A percentile compares a stretch with the other conserved stretches of the same genome.
phyloP scores from a whole-genome alignment of 805 yeast genomes.

The Komagataella phaffii region DNA sequence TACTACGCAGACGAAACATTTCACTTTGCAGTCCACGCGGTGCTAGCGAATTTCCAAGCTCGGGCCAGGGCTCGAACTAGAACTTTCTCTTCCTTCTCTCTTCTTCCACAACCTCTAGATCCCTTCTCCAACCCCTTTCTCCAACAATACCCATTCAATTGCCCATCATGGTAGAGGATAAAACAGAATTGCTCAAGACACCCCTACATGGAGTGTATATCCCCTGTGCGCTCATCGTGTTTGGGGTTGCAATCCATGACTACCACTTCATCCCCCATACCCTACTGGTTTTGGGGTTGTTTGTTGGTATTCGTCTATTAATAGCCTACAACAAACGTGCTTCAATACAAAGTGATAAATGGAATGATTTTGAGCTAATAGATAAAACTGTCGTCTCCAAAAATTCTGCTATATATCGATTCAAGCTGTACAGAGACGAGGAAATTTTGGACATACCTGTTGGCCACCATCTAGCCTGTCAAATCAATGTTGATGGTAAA shows the following conservation, averaged over 20 bases:
- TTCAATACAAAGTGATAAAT: slow-evolving; percentile 35
- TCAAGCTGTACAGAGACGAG: slow-evolving; percentile 44
- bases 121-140: background rate
- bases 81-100: background rate
- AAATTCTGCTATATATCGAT: slow-evolving; percentile 63
- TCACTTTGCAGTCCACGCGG: background rate
- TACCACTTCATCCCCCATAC: slow-evolving; percentile 34
- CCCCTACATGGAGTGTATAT: slow-evolving; percentile 70
- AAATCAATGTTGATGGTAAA: slow-evolving; percentile 29
- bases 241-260: slow-evolving; percentile 46
- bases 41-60: background rate
- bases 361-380: slow-evolving; percentile 54
- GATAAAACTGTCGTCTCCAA: slow-evolving; percentile 65
- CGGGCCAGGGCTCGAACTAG: background rate
- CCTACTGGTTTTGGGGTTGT: slow-evolving; percentile 24
- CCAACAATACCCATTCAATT: background rate
- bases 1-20: background rate
- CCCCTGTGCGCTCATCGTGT: slow-evolving; percentile 45
- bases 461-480: slow-evolving; percentile 63
- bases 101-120: background rate
- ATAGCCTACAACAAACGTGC: slow-evolving; percentile 18
- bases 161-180: slow-evolving; percentile 1
- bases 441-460: slow-evolving; percentile 57
- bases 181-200: slow-evolving; percentile 38
- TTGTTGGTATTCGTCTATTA: slow-evolving; percentile 20